Evolutionary conservation across 2,329 filamentous ascomycete genomes (phyloP).

Genomic region (Thermomyces lanuginosus): DNA sequence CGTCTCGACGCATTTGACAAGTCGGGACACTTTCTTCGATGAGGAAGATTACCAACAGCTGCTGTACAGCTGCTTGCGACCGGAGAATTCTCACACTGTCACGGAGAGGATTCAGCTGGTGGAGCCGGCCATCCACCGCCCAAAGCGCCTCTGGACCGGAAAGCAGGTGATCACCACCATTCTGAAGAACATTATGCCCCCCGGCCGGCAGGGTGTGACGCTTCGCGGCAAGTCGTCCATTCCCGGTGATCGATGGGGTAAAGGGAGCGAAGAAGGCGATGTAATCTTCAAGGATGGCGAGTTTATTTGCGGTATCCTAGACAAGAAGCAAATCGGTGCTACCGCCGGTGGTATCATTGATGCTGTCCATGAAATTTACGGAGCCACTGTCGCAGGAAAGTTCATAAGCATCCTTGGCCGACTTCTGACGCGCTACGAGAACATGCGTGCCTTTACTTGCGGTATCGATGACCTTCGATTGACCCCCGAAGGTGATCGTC

Average conservation of each 20-base stretch:
- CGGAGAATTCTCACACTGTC: slow-evolving; percentile 76
- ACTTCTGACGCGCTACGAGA: slow-evolving; percentile 72
- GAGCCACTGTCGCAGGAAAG: slow-evolving; percentile 70
- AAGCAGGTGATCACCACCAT: slow-evolving; percentile 93
- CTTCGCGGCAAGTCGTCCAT: slow-evolving; percentile 67
- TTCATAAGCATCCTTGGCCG: slow-evolving; percentile 79
- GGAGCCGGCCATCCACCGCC: slow-evolving; percentile 66
- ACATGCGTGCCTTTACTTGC: slow-evolving; percentile 90
- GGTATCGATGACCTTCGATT: slow-evolving; percentile 91
- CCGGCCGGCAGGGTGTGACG: slow-evolving; percentile 57
- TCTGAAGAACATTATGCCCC: slow-evolving; percentile 75
- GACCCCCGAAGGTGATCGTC: slow-evolving; percentile 59
- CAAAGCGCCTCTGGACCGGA: slow-evolving; percentile 72
- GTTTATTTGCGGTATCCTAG: slow-evolving; percentile 76
- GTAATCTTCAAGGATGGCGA: slow-evolving; percentile 79
- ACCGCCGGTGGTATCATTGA: slow-evolving; percentile 77
- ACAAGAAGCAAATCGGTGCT: slow-evolving; percentile 89
- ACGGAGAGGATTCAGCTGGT: slow-evolving; percentile 68
- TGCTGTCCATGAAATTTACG: slow-evolving; percentile 83
- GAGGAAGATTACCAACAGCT: slow-evolving; percentile 81
- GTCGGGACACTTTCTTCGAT: slow-evolving; percentile 78
- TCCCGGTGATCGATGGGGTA: slow-evolving; percentile 62
- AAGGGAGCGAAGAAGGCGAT: slow-evolving; percentile 51
- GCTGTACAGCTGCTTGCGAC: slow-evolving; percentile 77
- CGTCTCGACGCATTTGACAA: slow-evolving; percentile 80